phyloP scores from a whole-genome alignment of 495 filamentous ascomycete species.

The Penicillium bovifimosum region DNA sequence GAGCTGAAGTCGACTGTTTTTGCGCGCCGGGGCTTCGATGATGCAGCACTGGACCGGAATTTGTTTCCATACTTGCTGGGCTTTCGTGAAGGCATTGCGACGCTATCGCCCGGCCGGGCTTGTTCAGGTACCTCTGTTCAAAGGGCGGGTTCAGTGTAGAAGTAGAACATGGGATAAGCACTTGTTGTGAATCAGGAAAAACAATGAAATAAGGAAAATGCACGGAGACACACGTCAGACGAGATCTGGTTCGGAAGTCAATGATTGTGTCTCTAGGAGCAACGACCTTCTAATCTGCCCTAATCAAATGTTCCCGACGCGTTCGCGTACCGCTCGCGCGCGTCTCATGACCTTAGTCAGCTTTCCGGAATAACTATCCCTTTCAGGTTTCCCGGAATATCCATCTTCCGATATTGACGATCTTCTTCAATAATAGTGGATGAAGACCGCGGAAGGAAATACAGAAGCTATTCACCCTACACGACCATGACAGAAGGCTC shows the following conservation, averaged over 20 bases:
- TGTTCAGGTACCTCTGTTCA: conserved; percentile 10
- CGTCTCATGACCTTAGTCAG: conserved; percentile 22
- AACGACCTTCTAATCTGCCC: conserved; percentile 13
- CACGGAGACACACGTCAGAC: not conserved
- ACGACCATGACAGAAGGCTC: conserved; percentile 53
- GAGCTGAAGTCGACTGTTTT: conserved; percentile 75
- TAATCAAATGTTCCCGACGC: conserved; percentile 30
- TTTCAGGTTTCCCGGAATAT: conserved; percentile 16
- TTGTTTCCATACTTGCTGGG: conserved; percentile 52
- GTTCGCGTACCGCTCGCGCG: conserved; percentile 32
- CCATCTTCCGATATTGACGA: conserved; percentile 13
- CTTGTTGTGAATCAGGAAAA: conserved; percentile 3
- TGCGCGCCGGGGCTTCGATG: conserved; percentile 50
- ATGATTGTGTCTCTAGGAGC: conserved; percentile 11
- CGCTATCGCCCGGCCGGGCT: conserved; percentile 27
- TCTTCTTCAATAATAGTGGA: not conserved
- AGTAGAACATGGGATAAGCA: conserved; percentile 26
- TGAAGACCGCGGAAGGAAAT: not conserved
- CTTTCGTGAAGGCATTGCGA: conserved; percentile 53
- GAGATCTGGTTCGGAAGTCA: conserved; percentile 6
- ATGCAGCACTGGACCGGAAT: conserved; percentile 44
- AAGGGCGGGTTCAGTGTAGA: conserved; percentile 9
- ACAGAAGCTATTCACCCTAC: not conserved
- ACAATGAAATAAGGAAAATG: not conserved
- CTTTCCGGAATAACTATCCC: conserved; percentile 30